Percentiles rank a stretch among this genome's conserved stretches.
phyloP scores from a whole-genome alignment of 441 rosid genomes.

The Pelargonium citronellum region DNA sequence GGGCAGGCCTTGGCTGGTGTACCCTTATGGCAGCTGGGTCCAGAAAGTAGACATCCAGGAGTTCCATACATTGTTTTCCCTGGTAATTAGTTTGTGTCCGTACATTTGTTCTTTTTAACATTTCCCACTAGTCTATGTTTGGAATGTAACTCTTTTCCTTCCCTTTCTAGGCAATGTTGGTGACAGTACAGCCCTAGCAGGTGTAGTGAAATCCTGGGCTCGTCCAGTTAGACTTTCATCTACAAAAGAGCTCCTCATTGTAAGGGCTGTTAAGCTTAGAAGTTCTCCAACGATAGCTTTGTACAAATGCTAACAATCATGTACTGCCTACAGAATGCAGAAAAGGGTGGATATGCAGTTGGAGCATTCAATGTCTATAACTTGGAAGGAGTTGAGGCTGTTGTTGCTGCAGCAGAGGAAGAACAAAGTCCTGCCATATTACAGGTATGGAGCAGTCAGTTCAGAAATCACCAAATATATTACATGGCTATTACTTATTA shows the following conservation, averaged over 20 bases:
- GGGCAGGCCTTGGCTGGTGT: constrained; percentile 98
- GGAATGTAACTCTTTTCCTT: constrained; percentile 1
- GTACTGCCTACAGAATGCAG: constrained; percentile 54
- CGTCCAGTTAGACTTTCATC: constrained; percentile 52
- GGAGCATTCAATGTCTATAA: constrained; percentile 97
- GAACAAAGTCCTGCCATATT: constrained; percentile 88
- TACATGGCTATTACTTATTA: background rate
- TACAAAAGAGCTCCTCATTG: constrained; percentile 67
- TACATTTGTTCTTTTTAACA: constrained; percentile 4
- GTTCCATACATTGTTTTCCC: constrained; percentile 97
- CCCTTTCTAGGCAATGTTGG: constrained; percentile 78
- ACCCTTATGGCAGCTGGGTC: constrained; percentile 93
- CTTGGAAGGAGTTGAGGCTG: constrained; percentile 90
- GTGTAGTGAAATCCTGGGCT: constrained; percentile 89
- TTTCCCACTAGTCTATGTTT: constrained; percentile 13
- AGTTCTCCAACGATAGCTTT: constrained; percentile 17
- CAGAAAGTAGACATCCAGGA: constrained; percentile 94
- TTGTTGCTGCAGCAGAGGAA: constrained; percentile 94
- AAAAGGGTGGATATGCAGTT: constrained; percentile 81
- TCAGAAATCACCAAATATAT: background rate
- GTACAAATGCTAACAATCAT: constrained; percentile 24
- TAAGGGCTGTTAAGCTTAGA: constrained; percentile 29
- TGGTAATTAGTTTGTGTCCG: constrained; percentile 38
- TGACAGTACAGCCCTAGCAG: constrained; percentile 65
- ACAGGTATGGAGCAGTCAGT: constrained; percentile 46